phyloP scores from a whole-genome alignment of 371 early-diverging fungal genomes.

The Zychaea mexicana region DNA sequence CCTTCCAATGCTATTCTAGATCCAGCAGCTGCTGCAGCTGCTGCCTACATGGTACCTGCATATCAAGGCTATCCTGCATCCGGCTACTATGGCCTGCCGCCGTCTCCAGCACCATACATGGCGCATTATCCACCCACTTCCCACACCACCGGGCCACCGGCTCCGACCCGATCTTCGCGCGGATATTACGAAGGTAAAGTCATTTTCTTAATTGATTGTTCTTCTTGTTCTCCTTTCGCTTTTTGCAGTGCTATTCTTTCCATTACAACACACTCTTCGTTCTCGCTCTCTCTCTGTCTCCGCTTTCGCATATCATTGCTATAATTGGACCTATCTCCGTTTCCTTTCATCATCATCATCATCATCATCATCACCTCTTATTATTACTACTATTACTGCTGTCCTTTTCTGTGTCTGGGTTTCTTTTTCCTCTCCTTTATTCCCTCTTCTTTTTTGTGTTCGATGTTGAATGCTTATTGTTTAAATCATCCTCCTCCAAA shows the following conservation, averaged over 20 bases:
- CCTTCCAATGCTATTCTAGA: not conserved
- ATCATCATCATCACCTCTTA: too few species aligned
- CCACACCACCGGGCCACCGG: not conserved
- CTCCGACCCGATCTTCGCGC: constrained; percentile 9
- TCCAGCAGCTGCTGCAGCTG: not conserved
- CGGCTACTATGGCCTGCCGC: constrained; percentile 19
- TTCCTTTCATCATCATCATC: not conserved
- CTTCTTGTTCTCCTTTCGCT: constrained; percentile 6
- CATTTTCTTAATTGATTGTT: not conserved
- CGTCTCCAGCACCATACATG: constrained; percentile 15
- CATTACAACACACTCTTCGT: not conserved
- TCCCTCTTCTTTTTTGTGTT: too few species aligned
- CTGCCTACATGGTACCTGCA: constrained; percentile 7
- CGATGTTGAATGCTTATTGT: not conserved
- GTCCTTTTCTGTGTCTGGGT: not conserved
- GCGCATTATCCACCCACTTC: constrained; percentile 14
- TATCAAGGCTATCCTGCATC: constrained; percentile 9
- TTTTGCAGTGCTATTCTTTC: constrained; percentile 4
- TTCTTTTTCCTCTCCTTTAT: too few species aligned
- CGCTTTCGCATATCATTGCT: constrained; percentile 14
- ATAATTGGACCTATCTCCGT: constrained; percentile 12
- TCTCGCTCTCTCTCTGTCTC: not conserved
- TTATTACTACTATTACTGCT: not conserved
- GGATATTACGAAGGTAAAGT: constrained; percentile 18
- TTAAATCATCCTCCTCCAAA: not conserved